phyloP scores from a whole-genome alignment of 768 basidiomycete genomes.

The Suillus bovinus region DNA sequence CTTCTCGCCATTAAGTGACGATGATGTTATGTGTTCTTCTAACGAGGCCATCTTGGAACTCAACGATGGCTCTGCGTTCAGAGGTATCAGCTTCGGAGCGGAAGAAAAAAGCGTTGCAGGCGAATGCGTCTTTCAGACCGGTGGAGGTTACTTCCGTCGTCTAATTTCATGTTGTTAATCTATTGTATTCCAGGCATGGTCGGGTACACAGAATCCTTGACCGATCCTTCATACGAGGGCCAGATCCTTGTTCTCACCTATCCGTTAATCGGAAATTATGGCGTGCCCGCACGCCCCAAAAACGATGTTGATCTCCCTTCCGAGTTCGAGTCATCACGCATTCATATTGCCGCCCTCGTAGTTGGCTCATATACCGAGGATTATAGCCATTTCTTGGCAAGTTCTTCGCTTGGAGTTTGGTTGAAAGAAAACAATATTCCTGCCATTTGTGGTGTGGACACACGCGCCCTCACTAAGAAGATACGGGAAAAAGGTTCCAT shows the following conservation, averaged over 20 bases:
- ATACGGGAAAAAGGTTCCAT: constrained; percentile 94
- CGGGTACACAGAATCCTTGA: constrained; percentile 96
- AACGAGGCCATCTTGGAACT: constrained; percentile 83
- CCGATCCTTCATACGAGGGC: constrained; percentile 97
- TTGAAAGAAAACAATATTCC: constrained; percentile 93
- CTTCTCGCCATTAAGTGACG: constrained; percentile 28
- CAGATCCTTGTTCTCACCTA: constrained; percentile 98
- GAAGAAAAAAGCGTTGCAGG: constrained; percentile 89
- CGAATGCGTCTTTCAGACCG: constrained; percentile 99
- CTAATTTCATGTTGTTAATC: constrained; percentile 16
- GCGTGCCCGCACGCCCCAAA: constrained; percentile 74
- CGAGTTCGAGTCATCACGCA: constrained; percentile 93
- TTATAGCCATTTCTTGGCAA: constrained; percentile 92
- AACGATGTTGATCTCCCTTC: constrained; percentile 57
- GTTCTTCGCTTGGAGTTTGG: constrained; percentile 87
- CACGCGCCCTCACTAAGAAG: constrained; percentile 93
- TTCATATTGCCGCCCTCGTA: constrained; percentile 90
- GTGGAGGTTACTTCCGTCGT: constrained; percentile 46
- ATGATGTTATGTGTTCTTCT: constrained; percentile 11
- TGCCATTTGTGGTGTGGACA: constrained; percentile 95
- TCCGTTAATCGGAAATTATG: constrained; percentile 96
- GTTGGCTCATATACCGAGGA: constrained; percentile 93
- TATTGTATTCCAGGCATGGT: constrained; percentile 80
- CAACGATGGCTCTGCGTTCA: constrained; percentile 82
- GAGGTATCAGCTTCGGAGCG: constrained; percentile 93